A percentile compares a stretch with the other conserved stretches of the same genome.
Evolutionary conservation across 1,284 basidiomycete genomes (phyloP).

Genomic region (Chiua sp.): DNA sequence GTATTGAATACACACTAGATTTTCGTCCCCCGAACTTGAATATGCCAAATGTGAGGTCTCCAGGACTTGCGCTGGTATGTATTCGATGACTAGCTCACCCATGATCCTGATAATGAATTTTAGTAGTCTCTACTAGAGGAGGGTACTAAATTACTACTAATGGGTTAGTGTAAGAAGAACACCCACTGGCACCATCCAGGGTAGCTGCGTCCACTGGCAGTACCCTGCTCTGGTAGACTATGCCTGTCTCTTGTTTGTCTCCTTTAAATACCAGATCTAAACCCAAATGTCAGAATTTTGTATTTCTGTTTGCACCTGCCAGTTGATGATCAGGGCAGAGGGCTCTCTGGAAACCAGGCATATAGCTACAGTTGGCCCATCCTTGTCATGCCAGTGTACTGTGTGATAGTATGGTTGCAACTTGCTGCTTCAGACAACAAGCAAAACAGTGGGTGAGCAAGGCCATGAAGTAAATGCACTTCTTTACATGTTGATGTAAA

Average conservation of each 20-base stretch:
- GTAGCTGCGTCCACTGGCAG: slow-evolving; percentile 60
- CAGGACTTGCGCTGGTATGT: slow-evolving; percentile 25
- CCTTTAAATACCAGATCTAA: slow-evolving; percentile 47
- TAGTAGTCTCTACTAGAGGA: slow-evolving; percentile 54
- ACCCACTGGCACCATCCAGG: slow-evolving; percentile 66
- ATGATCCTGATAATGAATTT: too few relatives aligned
- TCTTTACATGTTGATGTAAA: too few relatives aligned
- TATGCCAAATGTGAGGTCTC: slow-evolving; percentile 18
- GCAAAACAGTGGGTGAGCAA: background rate
- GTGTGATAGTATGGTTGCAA: slow-evolving; percentile 60
- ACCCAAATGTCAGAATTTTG: slow-evolving; percentile 45
- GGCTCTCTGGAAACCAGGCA: slow-evolving; percentile 67
- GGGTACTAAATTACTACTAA: background rate
- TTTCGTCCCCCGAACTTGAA: slow-evolving; percentile 46
- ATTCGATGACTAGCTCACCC: too few relatives aligned
- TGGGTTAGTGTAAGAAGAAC: background rate
- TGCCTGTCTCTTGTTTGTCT: slow-evolving; percentile 35
- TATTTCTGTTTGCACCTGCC: slow-evolving; percentile 14
- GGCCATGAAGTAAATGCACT: slow-evolving; percentile 46
- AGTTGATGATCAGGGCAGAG: slow-evolving; percentile 18
- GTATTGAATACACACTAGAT: slow-evolving; percentile 59
- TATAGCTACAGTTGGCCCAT: slow-evolving; percentile 62
- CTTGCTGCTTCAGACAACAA: slow-evolving; percentile 47
- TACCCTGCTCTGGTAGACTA: slow-evolving; percentile 46
- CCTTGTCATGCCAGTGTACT: slow-evolving; percentile 41